Evolutionary conservation across 202 grass and related monocot genomes (phyloP).

Genomic region (Digitaria exilis): DNA sequence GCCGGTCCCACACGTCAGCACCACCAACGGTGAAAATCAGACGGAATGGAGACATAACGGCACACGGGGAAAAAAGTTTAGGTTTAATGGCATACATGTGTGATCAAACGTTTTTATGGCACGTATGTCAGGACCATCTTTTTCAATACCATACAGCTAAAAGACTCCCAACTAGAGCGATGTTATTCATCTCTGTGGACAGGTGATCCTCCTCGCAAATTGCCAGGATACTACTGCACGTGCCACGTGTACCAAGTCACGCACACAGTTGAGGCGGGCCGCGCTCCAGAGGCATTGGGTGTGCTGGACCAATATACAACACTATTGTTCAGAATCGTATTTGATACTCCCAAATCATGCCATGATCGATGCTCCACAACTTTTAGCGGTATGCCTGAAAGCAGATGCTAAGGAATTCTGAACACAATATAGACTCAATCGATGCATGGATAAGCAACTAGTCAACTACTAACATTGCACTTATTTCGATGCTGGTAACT

Average conservation of each 20-base stretch:
- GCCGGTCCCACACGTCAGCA: no score
- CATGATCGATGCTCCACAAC: background rate
- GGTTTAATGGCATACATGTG: no score
- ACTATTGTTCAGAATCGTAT: constrained; percentile 7
- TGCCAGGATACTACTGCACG: background rate
- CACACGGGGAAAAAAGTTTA: no score
- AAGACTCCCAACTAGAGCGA: no score
- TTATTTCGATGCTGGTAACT: background rate
- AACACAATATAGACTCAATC: background rate
- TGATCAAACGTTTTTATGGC: no score
- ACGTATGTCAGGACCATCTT: no score
- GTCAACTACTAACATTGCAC: background rate
- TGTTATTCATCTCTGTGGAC: background rate
- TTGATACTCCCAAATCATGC: no score
- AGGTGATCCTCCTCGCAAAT: background rate
- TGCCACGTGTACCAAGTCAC: background rate
- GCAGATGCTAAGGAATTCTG: background rate
- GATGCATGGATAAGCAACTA: background rate
- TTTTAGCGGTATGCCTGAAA: no score
- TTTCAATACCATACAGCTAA: no score
- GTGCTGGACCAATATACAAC: no score
- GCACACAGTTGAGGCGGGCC: background rate
- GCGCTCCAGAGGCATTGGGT: background rate
- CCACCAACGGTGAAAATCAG: no score
- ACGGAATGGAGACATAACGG: no score